Conservation (phyloP, 352 stramenopile genomes). For the Globisporangium cylindrosporum region DNA sequence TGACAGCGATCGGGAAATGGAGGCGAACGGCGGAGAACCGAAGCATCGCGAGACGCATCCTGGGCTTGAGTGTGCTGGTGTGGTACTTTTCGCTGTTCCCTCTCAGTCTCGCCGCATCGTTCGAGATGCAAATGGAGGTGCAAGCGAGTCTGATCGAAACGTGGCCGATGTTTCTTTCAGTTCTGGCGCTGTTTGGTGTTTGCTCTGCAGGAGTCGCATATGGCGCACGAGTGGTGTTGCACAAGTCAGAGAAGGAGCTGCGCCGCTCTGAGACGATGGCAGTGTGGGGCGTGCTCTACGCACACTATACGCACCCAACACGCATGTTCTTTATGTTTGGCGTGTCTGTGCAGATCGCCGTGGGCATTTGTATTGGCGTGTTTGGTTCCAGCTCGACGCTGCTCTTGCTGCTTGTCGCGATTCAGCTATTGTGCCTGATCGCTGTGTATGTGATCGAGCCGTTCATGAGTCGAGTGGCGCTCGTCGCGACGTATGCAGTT, state of each 20-base stretch:
- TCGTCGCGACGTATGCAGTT: slow-evolving; percentile 13
- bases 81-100: slow-evolving; percentile 43
- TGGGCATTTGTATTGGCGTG: slow-evolving; percentile 34
- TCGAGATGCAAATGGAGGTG: slow-evolving; percentile 29
- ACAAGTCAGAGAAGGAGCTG: slow-evolving; percentile 25
- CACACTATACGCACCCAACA: slow-evolving; percentile 23
- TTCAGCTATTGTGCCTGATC: slow-evolving; percentile 34
- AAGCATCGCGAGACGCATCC: slow-evolving; percentile 27
- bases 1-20: slow-evolving; percentile 10
- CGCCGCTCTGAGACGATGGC: slow-evolving; percentile 22
- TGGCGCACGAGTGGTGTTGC: slow-evolving; percentile 18
- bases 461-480: slow-evolving; percentile 23
- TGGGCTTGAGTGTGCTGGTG: slow-evolving; percentile 36
- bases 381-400: slow-evolving; percentile 27
- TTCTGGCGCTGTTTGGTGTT: slow-evolving; percentile 24
- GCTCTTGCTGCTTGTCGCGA: slow-evolving; percentile 27
- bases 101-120: slow-evolving; percentile 29
- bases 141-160: slow-evolving; percentile 20
- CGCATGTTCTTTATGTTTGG: slow-evolving; percentile 44
- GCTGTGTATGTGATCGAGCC: slow-evolving; percentile 28
- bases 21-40: slow-evolving; percentile 5
- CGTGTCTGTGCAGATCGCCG: slow-evolving; percentile 24
- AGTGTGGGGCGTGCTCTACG: slow-evolving; percentile 39
- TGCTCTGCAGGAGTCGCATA: slow-evolving; percentile 20
- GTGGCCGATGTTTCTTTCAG: slow-evolving; percentile 19